phyloP scores from a whole-genome alignment of 495 filamentous ascomycete species.

The Aspergillus coremiiformis region DNA sequence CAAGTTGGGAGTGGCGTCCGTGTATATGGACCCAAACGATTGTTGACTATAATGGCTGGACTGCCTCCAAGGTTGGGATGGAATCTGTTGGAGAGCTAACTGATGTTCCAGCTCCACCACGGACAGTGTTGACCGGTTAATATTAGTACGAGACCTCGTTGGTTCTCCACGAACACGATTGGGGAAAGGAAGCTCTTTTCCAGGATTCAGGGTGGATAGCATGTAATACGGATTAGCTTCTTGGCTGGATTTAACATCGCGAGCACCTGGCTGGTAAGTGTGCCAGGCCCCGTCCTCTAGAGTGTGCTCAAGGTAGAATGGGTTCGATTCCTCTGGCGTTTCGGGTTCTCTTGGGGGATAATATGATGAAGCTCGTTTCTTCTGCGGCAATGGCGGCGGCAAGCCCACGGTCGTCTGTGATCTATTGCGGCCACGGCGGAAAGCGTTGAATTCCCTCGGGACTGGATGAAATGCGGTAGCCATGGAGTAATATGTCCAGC shows the following conservation, averaged over 20 bases:
- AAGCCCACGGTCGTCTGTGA: conserved; percentile 30
- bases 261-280: conserved; percentile 20
- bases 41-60: conserved; percentile 25
- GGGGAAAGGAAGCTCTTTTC: conserved; percentile 12
- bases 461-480: conserved; percentile 31
- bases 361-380: conserved; percentile 31
- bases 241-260: conserved; percentile 32
- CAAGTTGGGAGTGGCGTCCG: conserved; percentile 34
- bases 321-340: conserved; percentile 35
- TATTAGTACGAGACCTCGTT: conserved; percentile 6
- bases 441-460: conserved; percentile 31
- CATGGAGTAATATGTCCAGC: conserved; percentile 31
- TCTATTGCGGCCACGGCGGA: conserved; percentile 27
- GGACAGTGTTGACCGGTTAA: conserved; percentile 31
- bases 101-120: conserved; percentile 34
- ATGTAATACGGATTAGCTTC: conserved; percentile 31
- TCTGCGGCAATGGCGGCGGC: conserved; percentile 27
- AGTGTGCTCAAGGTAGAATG: conserved; percentile 41
- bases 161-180: conserved; percentile 11
- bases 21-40: conserved; percentile 34
- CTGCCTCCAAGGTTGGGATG: conserved; percentile 23
- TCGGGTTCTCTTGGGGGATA: conserved; percentile 24
- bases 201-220: conserved; percentile 23
- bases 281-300: conserved; percentile 26
- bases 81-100: conserved; percentile 24